Conservation (phyloP, 2,329 filamentous ascomycete genomes). For the Fusarium goolgardi region DNA sequence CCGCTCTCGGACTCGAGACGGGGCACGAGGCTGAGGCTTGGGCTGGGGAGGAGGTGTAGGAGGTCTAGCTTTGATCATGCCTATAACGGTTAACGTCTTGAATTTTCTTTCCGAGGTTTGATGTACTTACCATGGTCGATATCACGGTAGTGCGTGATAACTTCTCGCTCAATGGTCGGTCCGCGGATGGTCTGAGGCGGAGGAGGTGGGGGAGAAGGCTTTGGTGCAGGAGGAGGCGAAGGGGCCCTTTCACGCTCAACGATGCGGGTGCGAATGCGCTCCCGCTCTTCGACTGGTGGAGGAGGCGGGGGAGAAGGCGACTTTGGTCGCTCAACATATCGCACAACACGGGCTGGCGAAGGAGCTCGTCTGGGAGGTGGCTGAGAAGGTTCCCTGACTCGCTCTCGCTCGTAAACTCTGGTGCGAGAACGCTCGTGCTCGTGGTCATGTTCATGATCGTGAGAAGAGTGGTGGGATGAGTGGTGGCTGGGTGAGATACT, state of each 20-base stretch:
- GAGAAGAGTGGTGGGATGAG: slow-evolving; percentile 44
- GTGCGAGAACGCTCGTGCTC: slow-evolving; percentile 55
- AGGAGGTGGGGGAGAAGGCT: slow-evolving; percentile 66
- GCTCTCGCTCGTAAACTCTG: slow-evolving; percentile 44
- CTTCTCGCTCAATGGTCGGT: slow-evolving; percentile 86
- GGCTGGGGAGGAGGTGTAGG: slow-evolving; percentile 61
- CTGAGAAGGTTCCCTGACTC: slow-evolving; percentile 54
- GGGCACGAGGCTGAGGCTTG: slow-evolving; percentile 58
- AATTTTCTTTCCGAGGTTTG: neutral
- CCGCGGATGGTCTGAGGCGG: slow-evolving; percentile 75
- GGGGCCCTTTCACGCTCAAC: slow-evolving; percentile 57
- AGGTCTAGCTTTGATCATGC: slow-evolving; percentile 57
- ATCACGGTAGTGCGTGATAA: slow-evolving; percentile 88
- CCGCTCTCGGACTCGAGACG: slow-evolving; percentile 58
- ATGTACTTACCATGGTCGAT: slow-evolving; percentile 80
- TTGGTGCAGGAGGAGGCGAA: slow-evolving; percentile 54
- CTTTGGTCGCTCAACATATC: slow-evolving; percentile 55
- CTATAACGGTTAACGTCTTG: slow-evolving; percentile 49
- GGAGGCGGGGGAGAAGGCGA: slow-evolving; percentile 51
- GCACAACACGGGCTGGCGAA: slow-evolving; percentile 52
- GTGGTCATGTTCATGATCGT: slow-evolving; percentile 48
- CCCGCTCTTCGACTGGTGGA: slow-evolving; percentile 51
- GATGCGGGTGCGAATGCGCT: slow-evolving; percentile 63
- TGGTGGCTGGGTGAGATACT: slow-evolving; percentile 54
- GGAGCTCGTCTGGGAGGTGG: slow-evolving; percentile 55